These are phyloP conservation scores for Ustulina deusta DNA, from an alignment of 2,329 filamentous ascomycete species.

Conservation along the genomic window DNA sequence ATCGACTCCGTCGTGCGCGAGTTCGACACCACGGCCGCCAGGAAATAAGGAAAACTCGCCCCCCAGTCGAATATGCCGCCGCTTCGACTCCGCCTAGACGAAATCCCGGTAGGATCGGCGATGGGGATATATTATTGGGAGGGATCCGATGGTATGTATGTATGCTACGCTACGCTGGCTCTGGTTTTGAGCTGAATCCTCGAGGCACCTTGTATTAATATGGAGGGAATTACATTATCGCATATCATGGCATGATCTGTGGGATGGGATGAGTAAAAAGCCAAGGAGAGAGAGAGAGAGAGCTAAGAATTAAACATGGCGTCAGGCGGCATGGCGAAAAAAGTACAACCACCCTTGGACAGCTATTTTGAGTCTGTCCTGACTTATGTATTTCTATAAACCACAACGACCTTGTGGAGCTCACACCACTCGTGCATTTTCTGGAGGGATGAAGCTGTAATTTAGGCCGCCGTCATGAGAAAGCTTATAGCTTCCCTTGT, in stretches of 20 bases:
- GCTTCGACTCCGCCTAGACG: background rate
- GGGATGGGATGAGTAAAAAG: background rate
- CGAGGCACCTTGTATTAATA: constrained; percentile 32
- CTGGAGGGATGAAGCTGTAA: constrained; percentile 1
- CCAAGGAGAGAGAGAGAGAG: background rate
- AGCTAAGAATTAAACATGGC: constrained; percentile 35
- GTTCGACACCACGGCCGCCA: constrained; percentile 50
- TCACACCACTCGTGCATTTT: constrained; percentile 28
- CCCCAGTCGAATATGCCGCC: background rate
- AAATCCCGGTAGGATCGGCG: background rate
- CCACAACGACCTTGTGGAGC: constrained; percentile 9
- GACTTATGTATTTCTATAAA: constrained; percentile 36
- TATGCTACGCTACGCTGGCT: background rate
- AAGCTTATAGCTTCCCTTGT: constrained; percentile 2
- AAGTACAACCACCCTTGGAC: constrained; percentile 3
- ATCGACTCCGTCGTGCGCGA: constrained; percentile 51
- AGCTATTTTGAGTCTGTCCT: constrained; percentile 4
- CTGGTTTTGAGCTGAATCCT: background rate
- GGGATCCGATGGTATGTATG: no score
- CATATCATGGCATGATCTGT: constrained; percentile 24
- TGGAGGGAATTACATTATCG: background rate
- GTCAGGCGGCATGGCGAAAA: constrained; percentile 25
- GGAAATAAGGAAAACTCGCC: constrained; percentile 39
- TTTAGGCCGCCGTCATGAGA: background rate
- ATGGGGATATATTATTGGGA: background rate